phyloP scores from a whole-genome alignment of 805 yeast genomes.

The Vanderwaltozyma polyspora region DNA sequence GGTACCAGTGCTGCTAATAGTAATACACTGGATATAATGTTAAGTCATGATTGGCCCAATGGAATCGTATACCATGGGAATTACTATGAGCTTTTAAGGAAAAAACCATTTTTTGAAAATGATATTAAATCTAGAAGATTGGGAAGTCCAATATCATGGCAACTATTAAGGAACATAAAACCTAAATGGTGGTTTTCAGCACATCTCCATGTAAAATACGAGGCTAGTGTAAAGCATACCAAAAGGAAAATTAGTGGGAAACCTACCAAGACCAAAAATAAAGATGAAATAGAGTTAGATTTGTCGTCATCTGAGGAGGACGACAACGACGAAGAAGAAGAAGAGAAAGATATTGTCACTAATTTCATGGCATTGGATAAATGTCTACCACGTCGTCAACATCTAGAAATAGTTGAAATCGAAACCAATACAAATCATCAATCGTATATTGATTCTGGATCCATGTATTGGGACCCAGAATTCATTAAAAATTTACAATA shows the following conservation, averaged over 20 bases:
- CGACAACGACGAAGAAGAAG: conserved; percentile 1
- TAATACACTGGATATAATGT: conserved; percentile 39
- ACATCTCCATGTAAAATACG: conserved; percentile 70
- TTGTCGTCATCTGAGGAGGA: conserved; percentile 9
- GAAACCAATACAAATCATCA: conserved; percentile 25
- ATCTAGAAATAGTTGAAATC: conserved; percentile 41
- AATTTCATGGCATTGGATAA: conserved; percentile 75
- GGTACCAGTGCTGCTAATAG: too few relatives aligned
- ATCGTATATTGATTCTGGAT: conserved; percentile 4
- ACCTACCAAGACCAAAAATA: conserved; percentile 8
- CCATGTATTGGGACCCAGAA: conserved; percentile 30
- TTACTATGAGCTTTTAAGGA: conserved; percentile 33
- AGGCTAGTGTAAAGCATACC: conserved; percentile 41
- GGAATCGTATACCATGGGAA: conserved; percentile 63
- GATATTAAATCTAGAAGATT: conserved; percentile 52
- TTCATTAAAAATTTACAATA: conserved; percentile 17
- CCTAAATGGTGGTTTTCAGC: conserved; percentile 83
- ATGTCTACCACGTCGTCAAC: conserved; percentile 56
- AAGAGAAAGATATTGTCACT: conserved; percentile 23
- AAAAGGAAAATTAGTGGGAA: conserved; percentile 7
- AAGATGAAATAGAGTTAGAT: conserved; percentile 28
- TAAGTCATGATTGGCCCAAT: conserved; percentile 94
- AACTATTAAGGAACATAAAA: conserved; percentile 38
- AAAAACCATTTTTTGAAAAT: conserved; percentile 54
- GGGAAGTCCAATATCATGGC: conserved; percentile 63